phyloP scores from a whole-genome alignment of 371 early-diverging fungal species.

The Mucor racemosus region DNA sequence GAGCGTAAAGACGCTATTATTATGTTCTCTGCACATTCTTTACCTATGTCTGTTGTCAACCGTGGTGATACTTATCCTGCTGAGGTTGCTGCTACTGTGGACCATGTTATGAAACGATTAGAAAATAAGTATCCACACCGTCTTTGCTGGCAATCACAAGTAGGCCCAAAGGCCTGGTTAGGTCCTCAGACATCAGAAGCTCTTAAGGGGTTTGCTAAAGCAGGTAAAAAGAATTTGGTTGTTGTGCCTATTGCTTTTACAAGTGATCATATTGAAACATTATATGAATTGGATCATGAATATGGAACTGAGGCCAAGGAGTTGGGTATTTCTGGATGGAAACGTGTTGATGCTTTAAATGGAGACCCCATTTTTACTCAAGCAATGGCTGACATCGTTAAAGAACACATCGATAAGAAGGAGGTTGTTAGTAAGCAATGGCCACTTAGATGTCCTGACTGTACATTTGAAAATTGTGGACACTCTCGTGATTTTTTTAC shows the following conservation, averaged over 20 bases:
- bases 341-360: slow-evolving; percentile 90
- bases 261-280: slow-evolving; percentile 95
- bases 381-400: slow-evolving; percentile 88
- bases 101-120: slow-evolving; percentile 81
- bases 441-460: slow-evolving; percentile 80
- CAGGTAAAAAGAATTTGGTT: slow-evolving; percentile 79
- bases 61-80: slow-evolving; percentile 90
- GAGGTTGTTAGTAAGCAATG: slow-evolving; percentile 69
- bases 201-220: slow-evolving; percentile 74
- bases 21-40: slow-evolving; percentile 95
- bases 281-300: slow-evolving; percentile 94
- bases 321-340: slow-evolving; percentile 80
- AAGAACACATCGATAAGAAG: slow-evolving; percentile 70
- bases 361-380: slow-evolving; percentile 87
- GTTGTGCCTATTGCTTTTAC: slow-evolving; percentile 95
- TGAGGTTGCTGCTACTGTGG: slow-evolving; percentile 93
- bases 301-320: slow-evolving; percentile 87
- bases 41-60: slow-evolving; percentile 93
- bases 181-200: slow-evolving; percentile 90
- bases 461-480: slow-evolving; percentile 76
- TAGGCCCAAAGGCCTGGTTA: slow-evolving; percentile 94
- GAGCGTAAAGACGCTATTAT: slow-evolving; percentile 77
- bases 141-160: slow-evolving; percentile 97
- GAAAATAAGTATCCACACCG: slow-evolving; percentile 80
- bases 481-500: slow-evolving; percentile 70